A percentile compares a stretch with the other conserved stretches of the same genome.
These are phyloP conservation scores for Blastocystis sp. DNA, from an alignment of 352 stramenopile genomes.

Conservation along the genomic window DNA sequence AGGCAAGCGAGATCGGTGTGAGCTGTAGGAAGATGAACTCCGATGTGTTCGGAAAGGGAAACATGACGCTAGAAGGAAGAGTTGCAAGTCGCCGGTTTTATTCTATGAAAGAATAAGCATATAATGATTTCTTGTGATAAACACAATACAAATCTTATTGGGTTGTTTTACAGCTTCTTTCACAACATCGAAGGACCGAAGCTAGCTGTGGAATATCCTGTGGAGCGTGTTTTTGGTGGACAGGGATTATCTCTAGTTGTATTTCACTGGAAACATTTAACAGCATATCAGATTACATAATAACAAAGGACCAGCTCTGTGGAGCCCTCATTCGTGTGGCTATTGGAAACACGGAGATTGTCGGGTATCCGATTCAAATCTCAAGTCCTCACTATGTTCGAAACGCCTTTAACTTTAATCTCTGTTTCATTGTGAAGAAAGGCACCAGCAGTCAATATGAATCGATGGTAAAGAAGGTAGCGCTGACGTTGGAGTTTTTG, in stretches of 20 bases:
- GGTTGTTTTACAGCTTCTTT: conserved; percentile 53
- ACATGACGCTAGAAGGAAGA: neutral
- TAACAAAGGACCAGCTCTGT: conserved; percentile 53
- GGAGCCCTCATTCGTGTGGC: neutral
- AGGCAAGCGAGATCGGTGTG: neutral
- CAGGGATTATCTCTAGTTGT: neutral
- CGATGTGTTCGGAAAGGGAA: neutral
- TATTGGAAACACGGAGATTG: neutral
- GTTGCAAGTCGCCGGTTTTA: neutral
- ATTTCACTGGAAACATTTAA: conserved; percentile 52
- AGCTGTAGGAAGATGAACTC: neutral
- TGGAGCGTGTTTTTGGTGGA: neutral
- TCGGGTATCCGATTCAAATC: conserved; percentile 45
- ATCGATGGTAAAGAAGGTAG: conserved; percentile 46
- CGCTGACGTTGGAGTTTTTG: conserved; percentile 20
- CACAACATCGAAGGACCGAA: conserved; percentile 54
- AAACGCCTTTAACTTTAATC: conserved; percentile 51
- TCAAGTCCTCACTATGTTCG: conserved; percentile 37
- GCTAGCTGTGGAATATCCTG: conserved; percentile 8
- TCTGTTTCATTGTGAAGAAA: conserved; percentile 29
- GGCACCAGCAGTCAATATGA: neutral
- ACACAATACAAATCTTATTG: conserved; percentile 31
- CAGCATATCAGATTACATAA: conserved; percentile 11
- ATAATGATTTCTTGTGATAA: conserved; percentile 52
- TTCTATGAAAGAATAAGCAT: neutral